These are phyloP conservation scores for Pterula multifida DNA, from an alignment of 1,284 basidiomycete genomes.

Conservation along the genomic window DNA sequence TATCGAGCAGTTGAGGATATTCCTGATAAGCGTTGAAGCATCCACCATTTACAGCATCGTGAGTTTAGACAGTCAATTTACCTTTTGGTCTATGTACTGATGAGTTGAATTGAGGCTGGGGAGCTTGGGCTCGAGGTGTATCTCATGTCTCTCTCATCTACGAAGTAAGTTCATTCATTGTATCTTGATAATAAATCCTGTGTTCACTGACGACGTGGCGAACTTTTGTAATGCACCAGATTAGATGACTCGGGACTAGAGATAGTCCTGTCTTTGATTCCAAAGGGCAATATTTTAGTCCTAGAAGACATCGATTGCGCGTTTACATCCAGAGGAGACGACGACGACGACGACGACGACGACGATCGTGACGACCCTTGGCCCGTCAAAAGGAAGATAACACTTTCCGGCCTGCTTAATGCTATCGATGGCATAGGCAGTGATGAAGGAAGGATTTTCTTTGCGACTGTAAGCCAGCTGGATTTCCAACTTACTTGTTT, in stretches of 20 bases:
- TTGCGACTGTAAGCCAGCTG: conserved; percentile 24
- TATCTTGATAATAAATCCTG: too few relatives aligned
- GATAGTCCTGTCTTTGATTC: conserved; percentile 30
- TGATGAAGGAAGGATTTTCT: conserved; percentile 43
- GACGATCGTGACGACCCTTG: neutral
- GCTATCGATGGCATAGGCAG: conserved; percentile 43
- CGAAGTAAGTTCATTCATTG: conserved; percentile 34
- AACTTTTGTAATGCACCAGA: conserved; percentile 19
- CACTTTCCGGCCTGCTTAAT: neutral
- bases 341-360: conserved; percentile 15
- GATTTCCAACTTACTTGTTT: neutral
- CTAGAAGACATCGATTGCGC: conserved; percentile 49
- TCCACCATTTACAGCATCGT: conserved; percentile 48
- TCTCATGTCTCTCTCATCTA: conserved; percentile 36
- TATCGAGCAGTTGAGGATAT: neutral
- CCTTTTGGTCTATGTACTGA: too few relatives aligned
- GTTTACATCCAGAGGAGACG: conserved; percentile 21
- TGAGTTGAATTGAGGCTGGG: conserved; percentile 25
- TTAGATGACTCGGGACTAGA: conserved; percentile 36
- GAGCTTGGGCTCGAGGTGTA: conserved; percentile 50
- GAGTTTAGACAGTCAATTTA: neutral
- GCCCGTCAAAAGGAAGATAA: neutral
- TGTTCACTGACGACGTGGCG: too few relatives aligned
- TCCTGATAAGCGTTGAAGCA: neutral
- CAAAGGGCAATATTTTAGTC: conserved; percentile 36